phyloP scores from a whole-genome alignment of 2,329 filamentous ascomycete species.

The Arthrobotrys sphaeroides region DNA sequence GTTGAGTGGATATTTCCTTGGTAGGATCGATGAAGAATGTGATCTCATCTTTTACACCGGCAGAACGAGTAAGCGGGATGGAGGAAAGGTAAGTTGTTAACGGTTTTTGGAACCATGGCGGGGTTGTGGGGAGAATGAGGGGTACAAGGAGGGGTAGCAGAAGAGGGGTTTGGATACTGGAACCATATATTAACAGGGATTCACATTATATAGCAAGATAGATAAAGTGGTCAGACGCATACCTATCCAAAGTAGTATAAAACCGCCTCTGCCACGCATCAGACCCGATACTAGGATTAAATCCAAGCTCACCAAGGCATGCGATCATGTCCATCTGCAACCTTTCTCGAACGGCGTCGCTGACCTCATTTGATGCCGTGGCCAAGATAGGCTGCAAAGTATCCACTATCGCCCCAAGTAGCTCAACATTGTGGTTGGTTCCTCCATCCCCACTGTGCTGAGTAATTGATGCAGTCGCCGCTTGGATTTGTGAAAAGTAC shows the following conservation, averaged over 20 bases:
- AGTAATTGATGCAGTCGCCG: conserved; percentile 1
- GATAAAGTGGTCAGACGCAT: conserved; percentile 1
- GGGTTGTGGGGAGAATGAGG: conserved; percentile 55
- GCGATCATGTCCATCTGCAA: conserved; percentile 57
- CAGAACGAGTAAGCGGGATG: conserved; percentile 54
- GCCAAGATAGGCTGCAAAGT: conserved; percentile 32
- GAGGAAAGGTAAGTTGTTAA: conserved; percentile 56
- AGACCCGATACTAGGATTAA: conserved; percentile 46
- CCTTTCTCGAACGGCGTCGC: conserved; percentile 54
- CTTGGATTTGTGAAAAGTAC: conserved; percentile 44
- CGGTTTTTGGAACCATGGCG: conserved; percentile 51
- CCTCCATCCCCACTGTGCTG: neutral
- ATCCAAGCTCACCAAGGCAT: conserved; percentile 56
- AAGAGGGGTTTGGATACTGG: conserved; percentile 53
- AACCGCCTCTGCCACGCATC: conserved; percentile 54
- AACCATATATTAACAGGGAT: conserved; percentile 9
- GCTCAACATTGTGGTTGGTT: neutral
- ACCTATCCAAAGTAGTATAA: conserved; percentile 55
- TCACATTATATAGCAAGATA: neutral
- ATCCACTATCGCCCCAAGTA: conserved; percentile 32
- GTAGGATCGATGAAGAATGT: conserved; percentile 56
- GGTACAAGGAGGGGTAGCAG: conserved; percentile 56
- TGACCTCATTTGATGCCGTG: conserved; percentile 45
- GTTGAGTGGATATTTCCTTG: conserved; percentile 27
- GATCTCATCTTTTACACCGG: conserved; percentile 56